Base-by-base conservation (phyloP, 2,329 filamentous ascomycete species). In the Fusarium sp. region DNA sequence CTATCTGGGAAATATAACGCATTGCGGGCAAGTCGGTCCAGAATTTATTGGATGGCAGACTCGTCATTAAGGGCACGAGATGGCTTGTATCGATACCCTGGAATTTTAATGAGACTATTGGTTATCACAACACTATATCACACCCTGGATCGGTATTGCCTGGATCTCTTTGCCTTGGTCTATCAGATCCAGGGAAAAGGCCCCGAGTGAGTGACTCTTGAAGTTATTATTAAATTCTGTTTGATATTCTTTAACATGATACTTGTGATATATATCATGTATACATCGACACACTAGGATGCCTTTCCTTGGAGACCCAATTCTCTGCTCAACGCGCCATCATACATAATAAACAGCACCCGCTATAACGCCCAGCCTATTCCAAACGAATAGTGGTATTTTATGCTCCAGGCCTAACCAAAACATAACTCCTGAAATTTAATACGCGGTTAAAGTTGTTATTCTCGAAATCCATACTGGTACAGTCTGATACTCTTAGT, bases 31-130 rank as follows among this genome's bases (percentile, higher is more conserved):
- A 63, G 43, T 56, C 54, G 49, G 46, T 48, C 43, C 20, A 55
- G 32, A 46, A 43, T 30, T 43, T 43, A 35, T 46, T 55, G 57
- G 55, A 56, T 39, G 41, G 45, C 33, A 45, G 32, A 48, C 44
- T 50, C 40, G 47, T 58, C 19, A 44, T 44, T 56, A 53, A 48
- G 45, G 65, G 54, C 48, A 69, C 48, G 46, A 66, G 20, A 58
- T 62, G 56, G 27, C 22, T 45, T 65, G 45, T 44, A 59, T 56
- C 62, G 39, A 73, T 70, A 72, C 65, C 69, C 62, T 56, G 56
- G 57, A 71, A 59, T 61, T 62, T 37, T 32, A 57, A 68, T 67
- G 58, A 54, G 50, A 43, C 23, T 23, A 25, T 25, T 62, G 25
- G 25, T 30, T 35, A 39, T 47, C 46, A 30, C 47, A 61, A 46